Evolutionary conservation across 192 early-diverging fungal species (phyloP), one percentile per base, ranked within the genome.

Genomic region (Podila epicladia): DNA sequence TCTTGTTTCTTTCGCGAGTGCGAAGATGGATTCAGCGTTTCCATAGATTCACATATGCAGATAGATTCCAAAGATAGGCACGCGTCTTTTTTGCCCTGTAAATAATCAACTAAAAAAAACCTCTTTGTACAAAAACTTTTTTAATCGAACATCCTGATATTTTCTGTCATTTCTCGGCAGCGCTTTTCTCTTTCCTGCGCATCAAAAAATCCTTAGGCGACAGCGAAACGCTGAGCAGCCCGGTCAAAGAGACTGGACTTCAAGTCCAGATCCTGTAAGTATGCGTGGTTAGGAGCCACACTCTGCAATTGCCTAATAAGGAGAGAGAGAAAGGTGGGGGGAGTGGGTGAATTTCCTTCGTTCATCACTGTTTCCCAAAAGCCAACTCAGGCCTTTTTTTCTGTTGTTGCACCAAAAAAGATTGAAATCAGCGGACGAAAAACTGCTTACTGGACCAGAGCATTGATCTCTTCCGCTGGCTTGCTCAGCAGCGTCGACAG

Each of bases 181-280:
- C 32, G 50, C 3, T 33, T 55, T 51, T 32, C 51, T 55, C 31
- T 67, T 57, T 67, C 51, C 65, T 55, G 33, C 32, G 50, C 29
- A 35, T n/a, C 35, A 67, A 67, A 67, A 67, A 55, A 55, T 29
- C 22, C 20, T 74, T 77, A 86, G 31, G 82, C 74, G 31, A 86
- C 65, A 31, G 83, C 83, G 72, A 83, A 91, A 50, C 88, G 82
- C 67, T 85, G 67, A 28, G 89, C 86, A 63, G 83, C 73, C 31
- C 93, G 87, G 71, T 97, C 95, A 90, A 98, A 98, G 64, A 96
- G 84, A 65, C 88, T 89, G 9, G 90, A 88, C 82, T 97, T 95
- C 65, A 92, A 80, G 38, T 89, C 91, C 33, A 94, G 80, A 37
- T 97, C 94, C 64, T 87, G 76, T 45, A 99, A 72, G 64, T 94